Percentiles rank a stretch among this genome's conserved stretches.
Evolutionary conservation across 2,329 filamentous ascomycete genomes (phyloP).

Genomic region (Colletotrichum destructivum): DNA sequence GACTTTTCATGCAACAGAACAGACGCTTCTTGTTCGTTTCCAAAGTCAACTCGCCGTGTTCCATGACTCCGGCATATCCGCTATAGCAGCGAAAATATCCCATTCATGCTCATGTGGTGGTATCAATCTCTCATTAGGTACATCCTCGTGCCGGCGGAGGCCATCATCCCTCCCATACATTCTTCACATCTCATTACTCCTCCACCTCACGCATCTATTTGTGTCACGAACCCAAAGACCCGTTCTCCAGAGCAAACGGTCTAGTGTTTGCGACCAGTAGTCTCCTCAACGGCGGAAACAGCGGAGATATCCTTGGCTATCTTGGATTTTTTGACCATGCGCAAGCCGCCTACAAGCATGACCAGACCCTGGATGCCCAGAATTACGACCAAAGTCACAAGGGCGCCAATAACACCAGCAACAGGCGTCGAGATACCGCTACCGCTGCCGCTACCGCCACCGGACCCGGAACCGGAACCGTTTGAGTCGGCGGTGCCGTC

Average conservation of each 20-base stretch:
- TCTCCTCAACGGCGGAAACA: constrained; percentile 6
- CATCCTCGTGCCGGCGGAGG: not conserved
- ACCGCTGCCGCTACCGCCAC: constrained; percentile 47
- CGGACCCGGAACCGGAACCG: constrained; percentile 45
- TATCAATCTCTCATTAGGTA: not conserved
- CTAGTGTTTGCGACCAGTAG: constrained; percentile 18
- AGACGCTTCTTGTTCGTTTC: not conserved
- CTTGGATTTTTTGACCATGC: constrained; percentile 64
- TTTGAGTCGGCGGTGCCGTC: constrained; percentile 47
- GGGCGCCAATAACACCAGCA: constrained; percentile 86
- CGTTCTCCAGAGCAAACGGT: too few relatives aligned
- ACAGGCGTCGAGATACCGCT: constrained; percentile 76
- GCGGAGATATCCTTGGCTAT: constrained; percentile 44
- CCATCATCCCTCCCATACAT: not conserved
- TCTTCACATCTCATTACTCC: constrained; percentile 20
- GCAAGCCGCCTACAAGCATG: constrained; percentile 60
- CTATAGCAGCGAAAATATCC: too few relatives aligned
- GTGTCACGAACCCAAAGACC: not conserved
- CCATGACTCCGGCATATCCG: too few relatives aligned
- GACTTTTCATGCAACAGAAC: too few relatives aligned
- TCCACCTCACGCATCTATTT: not conserved
- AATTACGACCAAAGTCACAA: constrained; percentile 71
- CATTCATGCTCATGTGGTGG: not conserved
- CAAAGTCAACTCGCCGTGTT: not conserved
- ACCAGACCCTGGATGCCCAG: constrained; percentile 61